Percentiles rank a stretch among this genome's conserved stretches.
phyloP scores from a whole-genome alignment of 345 rosid species.

The Populus nigra region DNA sequence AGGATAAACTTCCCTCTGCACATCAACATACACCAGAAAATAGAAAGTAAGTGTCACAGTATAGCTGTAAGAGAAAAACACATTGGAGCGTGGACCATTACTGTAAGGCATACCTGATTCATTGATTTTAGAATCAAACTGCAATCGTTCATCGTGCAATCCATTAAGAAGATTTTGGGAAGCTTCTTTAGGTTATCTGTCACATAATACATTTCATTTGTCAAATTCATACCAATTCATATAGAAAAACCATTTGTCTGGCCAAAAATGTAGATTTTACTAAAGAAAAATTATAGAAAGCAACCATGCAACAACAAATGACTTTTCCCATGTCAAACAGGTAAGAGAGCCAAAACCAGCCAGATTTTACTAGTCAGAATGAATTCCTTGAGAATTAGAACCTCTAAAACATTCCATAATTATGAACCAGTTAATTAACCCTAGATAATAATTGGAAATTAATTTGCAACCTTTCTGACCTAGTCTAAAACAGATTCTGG shows the following conservation, averaged over 20 bases:
- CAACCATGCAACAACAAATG: too few species aligned
- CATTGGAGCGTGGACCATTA: neutral
- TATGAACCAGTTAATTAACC: too few species aligned
- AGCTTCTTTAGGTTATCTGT: slow-evolving; percentile 42
- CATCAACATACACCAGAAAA: slow-evolving; percentile 8
- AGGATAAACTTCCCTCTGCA: slow-evolving; percentile 90
- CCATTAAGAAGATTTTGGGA: slow-evolving; percentile 77
- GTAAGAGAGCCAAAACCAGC: too few species aligned
- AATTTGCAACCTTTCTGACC: neutral
- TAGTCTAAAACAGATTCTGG: neutral
- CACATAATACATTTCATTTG: slow-evolving; percentile 16
- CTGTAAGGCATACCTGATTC: slow-evolving; percentile 50
- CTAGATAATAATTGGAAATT: neutral
- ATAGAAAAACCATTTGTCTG: neutral
- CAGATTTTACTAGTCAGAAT: too few species aligned
- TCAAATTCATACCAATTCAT: neutral
- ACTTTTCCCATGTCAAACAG: too few species aligned
- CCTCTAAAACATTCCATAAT: neutral
- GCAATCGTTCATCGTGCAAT: slow-evolving; percentile 93
- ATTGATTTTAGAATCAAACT: slow-evolving; percentile 59
- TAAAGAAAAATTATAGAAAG: too few species aligned
- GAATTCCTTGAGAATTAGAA: too few species aligned
- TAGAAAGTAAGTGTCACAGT: neutral
- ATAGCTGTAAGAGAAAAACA: neutral
- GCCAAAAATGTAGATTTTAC: neutral